Conservation (phyloP, 345 rosid species). For the Citrus mangshanensis region DNA sequence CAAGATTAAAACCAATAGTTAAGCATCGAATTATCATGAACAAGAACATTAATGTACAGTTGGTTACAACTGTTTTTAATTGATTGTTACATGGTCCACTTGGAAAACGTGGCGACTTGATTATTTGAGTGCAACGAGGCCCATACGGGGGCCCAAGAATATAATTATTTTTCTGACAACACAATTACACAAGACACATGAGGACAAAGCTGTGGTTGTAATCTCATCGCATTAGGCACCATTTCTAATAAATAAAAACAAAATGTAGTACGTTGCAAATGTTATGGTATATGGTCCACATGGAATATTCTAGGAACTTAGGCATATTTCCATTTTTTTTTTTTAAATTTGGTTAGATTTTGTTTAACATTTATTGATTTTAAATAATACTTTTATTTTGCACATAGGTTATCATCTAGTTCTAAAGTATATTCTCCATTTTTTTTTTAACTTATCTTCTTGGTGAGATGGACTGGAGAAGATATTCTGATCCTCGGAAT, state of each 20-base stretch:
- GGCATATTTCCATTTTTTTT: neutral
- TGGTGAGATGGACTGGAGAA: constrained; percentile 6
- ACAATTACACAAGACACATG: neutral
- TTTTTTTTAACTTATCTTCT: constrained; percentile 17
- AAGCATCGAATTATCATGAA: neutral
- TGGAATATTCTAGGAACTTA: constrained; percentile 27
- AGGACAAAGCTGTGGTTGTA: neutral
- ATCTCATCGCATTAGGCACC: neutral
- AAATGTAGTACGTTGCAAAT: neutral
- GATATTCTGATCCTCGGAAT: constrained; percentile 33
- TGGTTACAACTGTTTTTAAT: neutral
- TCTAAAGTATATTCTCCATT: constrained; percentile 26
- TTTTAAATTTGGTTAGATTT: neutral
- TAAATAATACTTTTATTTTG: neutral
- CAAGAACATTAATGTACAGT: neutral
- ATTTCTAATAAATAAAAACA: neutral
- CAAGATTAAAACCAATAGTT: neutral
- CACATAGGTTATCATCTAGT: constrained; percentile 7
- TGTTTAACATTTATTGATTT: neutral
- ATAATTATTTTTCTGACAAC: too few species aligned
- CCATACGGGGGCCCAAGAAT: neutral
- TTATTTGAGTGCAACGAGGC: neutral
- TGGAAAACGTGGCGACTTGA: neutral
- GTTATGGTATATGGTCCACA: constrained; percentile 5
- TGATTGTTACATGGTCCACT: neutral